Base-by-base conservation (phyloP, 495 filamentous ascomycete species). In the Lasiosphaeriaceae sp. region DNA sequence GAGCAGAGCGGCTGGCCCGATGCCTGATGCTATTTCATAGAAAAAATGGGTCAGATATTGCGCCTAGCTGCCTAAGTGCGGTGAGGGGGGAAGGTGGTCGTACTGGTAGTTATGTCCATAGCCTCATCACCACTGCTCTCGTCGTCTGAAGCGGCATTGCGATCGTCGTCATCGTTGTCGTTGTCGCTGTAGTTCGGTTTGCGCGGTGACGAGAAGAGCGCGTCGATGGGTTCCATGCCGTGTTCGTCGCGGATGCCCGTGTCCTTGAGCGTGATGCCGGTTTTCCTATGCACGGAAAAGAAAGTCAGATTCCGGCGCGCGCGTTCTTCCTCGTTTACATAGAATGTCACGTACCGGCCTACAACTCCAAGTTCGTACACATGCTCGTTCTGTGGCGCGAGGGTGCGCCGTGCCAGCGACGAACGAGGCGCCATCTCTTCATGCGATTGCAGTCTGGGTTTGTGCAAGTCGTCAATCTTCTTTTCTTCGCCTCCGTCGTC, bases 191-290 rank as follows among this genome's bases (percentile, higher is more conserved):
- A 37, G 41, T 62, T 53, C 2, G 62, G 51, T 49, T 68, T 70
- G 41, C 52, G 83, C 26, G 93, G 92, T 11, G 93, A 96, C 3
- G 92, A 96, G 71, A 96, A 97, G 60, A 96, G 83, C 48, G 80
- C 80, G 22, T 90, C 87, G 52, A 96, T 79, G 34, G 85, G 84
- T 69, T 97, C 91, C 73, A 98, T 82, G 70, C 95, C 94, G 79
- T 96, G 76, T 67, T 92, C 94, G 73, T 97, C 91, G 73, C 90
- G 86, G 51, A 87, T 74, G 41, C 90, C 90, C 52, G 79, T 82
- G 71, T 97, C 90, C 66, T 83, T 81, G 24, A 98, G 70, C 1
- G 84, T 88, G 29, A 95, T 78, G 21, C 94, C 94, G 9, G 94
- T 98, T 81, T 93, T 83, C 29, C 76, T 80, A 61, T n/a, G n/a